Evolutionary conservation across 2,329 filamentous ascomycete genomes (phyloP).

Genomic region (Colletotrichum cereale): DNA sequence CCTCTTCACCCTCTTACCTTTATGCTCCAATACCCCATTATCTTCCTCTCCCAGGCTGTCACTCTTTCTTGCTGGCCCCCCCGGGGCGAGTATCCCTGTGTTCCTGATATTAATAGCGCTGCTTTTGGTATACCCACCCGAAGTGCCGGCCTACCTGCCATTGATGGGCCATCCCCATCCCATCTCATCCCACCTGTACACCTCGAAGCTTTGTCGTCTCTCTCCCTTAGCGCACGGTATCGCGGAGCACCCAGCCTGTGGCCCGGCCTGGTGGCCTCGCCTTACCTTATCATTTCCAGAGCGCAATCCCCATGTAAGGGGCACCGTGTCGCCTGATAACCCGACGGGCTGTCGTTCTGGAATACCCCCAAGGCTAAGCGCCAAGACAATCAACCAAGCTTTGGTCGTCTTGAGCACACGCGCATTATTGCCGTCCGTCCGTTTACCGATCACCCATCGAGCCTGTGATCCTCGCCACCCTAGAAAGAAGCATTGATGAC

Average conservation of each 20-base stretch:
- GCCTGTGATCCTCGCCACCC: constrained; percentile 35
- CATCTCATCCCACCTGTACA: constrained; percentile 10
- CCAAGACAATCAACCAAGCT: constrained; percentile 16
- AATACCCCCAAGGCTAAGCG: constrained; percentile 4
- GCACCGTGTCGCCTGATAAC: constrained; percentile 27
- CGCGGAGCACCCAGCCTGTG: constrained; percentile 1
- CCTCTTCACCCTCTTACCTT: constrained; percentile 1
- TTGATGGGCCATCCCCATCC: constrained; percentile 10
- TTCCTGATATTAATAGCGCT: constrained; percentile 31
- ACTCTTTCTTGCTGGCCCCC: constrained; percentile 20
- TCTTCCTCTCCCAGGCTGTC: constrained; percentile 20
- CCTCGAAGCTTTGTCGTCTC: constrained; percentile 10
- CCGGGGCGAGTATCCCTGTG: constrained; percentile 24
- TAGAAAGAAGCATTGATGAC: constrained; percentile 35
- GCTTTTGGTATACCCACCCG: constrained; percentile 33
- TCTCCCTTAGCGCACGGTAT: constrained; percentile 27
- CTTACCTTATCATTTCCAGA: constrained; percentile 20
- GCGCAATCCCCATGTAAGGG: constrained; percentile 15
- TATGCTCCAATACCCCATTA: constrained; percentile 14
- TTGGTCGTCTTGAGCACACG: constrained; percentile 13
- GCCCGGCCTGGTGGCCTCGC: constrained; percentile 17
- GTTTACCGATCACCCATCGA: constrained; percentile 31
- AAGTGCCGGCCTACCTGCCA: constrained; percentile 32
- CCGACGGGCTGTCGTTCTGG: constrained; percentile 21
- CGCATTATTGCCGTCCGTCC: constrained; percentile 30